Conservation (phyloP, 2,329 filamentous ascomycete species). For the Rhexocercosporidium sp. region DNA sequence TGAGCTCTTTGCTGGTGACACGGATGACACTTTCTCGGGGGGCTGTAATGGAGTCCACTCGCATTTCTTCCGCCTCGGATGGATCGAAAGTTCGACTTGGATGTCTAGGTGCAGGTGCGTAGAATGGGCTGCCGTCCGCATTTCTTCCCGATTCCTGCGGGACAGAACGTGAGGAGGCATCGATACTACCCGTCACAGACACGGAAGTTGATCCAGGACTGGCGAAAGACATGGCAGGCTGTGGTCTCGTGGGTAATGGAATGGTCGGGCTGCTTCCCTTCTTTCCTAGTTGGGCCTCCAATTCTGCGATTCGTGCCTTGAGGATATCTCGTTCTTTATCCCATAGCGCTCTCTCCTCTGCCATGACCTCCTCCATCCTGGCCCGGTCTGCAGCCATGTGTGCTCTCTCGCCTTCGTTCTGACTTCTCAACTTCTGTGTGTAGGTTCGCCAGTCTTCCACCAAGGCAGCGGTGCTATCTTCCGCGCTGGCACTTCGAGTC, state of each 20-base stretch:
- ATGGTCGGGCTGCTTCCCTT: background rate
- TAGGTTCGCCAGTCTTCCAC: slow-evolving; percentile 42
- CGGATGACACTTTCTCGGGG: slow-evolving; percentile 37
- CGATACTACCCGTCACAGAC: slow-evolving; percentile 28
- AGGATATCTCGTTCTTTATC: slow-evolving; percentile 39
- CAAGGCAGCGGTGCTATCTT: slow-evolving; percentile 34
- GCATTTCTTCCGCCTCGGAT: slow-evolving; percentile 31
- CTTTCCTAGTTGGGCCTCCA: slow-evolving; percentile 34
- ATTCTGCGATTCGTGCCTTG: slow-evolving; percentile 35
- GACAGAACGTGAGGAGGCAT: slow-evolving; percentile 24
- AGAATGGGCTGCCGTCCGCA: slow-evolving; percentile 42
- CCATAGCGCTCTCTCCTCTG: slow-evolving; percentile 42
- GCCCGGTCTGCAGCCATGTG: slow-evolving; percentile 41
- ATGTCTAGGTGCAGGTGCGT: slow-evolving; percentile 42
- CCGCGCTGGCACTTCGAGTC: slow-evolving; percentile 38
- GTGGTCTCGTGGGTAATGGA: background rate
- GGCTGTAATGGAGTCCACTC: slow-evolving; percentile 38
- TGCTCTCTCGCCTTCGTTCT: slow-evolving; percentile 41
- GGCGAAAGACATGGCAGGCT: slow-evolving; percentile 1
- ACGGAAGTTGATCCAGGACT: slow-evolving; percentile 22
- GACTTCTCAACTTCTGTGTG: slow-evolving; percentile 38
- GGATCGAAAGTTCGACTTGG: slow-evolving; percentile 40
- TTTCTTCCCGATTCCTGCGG: slow-evolving; percentile 44
- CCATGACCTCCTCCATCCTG: slow-evolving; percentile 41
- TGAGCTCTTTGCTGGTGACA: slow-evolving; percentile 41